Evolutionary conservation across 164 flowering plant genomes (phyloP), one percentile per base, ranked within the genome.

Genomic region (Umbellularia californica): DNA sequence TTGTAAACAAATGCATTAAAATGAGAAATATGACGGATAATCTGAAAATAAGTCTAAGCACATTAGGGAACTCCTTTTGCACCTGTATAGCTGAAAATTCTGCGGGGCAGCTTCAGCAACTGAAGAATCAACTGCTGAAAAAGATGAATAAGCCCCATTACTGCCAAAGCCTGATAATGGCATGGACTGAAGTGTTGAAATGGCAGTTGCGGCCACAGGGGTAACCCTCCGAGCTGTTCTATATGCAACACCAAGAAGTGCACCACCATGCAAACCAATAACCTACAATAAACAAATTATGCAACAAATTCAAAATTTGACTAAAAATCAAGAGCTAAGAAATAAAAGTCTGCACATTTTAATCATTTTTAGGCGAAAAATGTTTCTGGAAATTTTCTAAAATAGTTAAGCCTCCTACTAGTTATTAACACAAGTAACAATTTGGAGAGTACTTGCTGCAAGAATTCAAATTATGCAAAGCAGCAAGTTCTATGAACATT

Each of bases 1-100:
- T 5, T 55, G n/a, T 13, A 55, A 55, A 55, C 58, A 52, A 52
- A 52, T 13, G 14, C 19, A 52, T 13, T 17, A 52, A 52, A 52
- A 13, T 52, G 19, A 14, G 58, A 52, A 13, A 13, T 17, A 13
- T 52, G 60, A 15, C 13, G n/a, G 60, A 41, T 5, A 7, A 41
- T 41, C 47, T 9, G 10, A 41, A 41, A 41, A 41, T 7, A 41
- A 5, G 47, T 41, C 47, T 7, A 41, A 41, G 47, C n/a, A 55
- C 19, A 55, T 20, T 55, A 20, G 4, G 50, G 25, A 50, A 55
- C 33, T 33, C 67, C 27, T 70, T 71, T 50, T 70, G 50, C 73
- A 91, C 98, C 98, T 95, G 79, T 88, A 95, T 27, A 95, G 89
- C 83, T 95, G 98, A 79, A 93, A 95, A 80, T 94, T 95, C 65